A percentile compares a stretch with the other conserved stretches of the same genome.
Evolutionary conservation across 257 asterid species (phyloP).

Genomic region (Penstemon davidsonii): DNA sequence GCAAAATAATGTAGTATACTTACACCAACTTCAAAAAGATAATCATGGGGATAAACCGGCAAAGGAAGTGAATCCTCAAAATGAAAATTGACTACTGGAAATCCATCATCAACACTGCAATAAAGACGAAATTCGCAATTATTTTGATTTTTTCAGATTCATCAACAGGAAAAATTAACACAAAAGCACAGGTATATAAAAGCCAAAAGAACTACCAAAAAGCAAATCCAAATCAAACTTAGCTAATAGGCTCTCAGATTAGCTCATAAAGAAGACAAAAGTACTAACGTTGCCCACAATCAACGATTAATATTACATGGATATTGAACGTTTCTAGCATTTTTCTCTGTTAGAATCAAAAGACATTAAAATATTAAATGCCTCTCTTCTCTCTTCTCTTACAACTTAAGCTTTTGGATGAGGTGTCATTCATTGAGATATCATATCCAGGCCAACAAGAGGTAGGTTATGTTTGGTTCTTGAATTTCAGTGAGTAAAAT

Average conservation of each 20-base stretch:
- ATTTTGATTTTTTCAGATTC: conserved; percentile 9
- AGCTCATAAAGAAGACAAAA: too few species aligned
- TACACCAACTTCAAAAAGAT: conserved; percentile 66
- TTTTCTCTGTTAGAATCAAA: neutral
- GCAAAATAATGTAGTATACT: conserved; percentile 36
- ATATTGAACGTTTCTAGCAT: too few species aligned
- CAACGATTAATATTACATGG: too few species aligned
- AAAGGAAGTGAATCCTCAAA: conserved; percentile 60
- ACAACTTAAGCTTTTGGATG: too few species aligned
- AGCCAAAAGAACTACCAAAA: too few species aligned
- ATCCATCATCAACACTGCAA: conserved; percentile 83
- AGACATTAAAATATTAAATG: conserved; percentile 6
- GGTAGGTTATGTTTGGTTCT: too few species aligned
- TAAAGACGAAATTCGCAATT: conserved; percentile 25
- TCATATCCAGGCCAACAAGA: too few species aligned
- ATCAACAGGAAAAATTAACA: neutral
- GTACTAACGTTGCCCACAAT: too few species aligned
- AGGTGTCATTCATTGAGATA: too few species aligned
- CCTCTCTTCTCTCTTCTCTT: too few species aligned
- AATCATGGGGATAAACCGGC: conserved; percentile 78
- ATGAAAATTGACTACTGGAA: conserved; percentile 79
- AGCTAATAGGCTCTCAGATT: neutral
- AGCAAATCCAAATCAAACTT: too few species aligned
- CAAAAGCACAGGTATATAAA: neutral
- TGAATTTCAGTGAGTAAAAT: too few species aligned